These are phyloP conservation scores for Ceratocystis variospora DNA, from an alignment of 2,329 filamentous ascomycete genomes.

Conservation along the genomic window DNA sequence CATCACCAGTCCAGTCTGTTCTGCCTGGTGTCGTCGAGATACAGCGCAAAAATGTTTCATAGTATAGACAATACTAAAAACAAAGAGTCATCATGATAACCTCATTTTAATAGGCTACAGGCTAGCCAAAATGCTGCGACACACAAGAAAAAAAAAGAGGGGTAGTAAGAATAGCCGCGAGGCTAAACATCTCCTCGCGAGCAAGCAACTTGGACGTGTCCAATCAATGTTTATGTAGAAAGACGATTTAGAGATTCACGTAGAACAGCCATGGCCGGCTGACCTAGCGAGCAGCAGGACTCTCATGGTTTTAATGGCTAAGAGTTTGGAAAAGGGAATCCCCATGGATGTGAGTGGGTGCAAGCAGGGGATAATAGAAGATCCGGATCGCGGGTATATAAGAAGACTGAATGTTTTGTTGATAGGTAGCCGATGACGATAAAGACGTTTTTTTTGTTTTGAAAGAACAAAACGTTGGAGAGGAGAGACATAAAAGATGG, in stretches of 20 bases:
- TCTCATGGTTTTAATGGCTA: not conserved
- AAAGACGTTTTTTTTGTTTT: constrained; percentile 11
- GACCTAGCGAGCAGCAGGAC: not conserved
- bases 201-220: constrained; percentile 11
- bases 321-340: not conserved
- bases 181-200: constrained; percentile 14
- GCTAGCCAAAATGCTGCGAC: not conserved
- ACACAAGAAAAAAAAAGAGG: constrained; percentile 11
- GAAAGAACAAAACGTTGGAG: not conserved
- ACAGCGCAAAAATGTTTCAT: not conserved
- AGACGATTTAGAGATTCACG: not conserved
- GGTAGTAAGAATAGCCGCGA: constrained; percentile 16
- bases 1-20: not conserved
- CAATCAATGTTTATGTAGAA: constrained; percentile 2
- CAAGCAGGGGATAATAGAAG: not conserved
- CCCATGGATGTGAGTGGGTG: not conserved
- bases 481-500: not conserved
- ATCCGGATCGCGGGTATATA: not conserved
- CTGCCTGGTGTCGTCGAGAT: not conserved
- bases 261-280: not conserved
- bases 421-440: not conserved
- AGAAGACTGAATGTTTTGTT: not conserved
- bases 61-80: not conserved
- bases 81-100: not conserved
- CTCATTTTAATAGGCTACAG: not conserved